phyloP scores from a whole-genome alignment of 441 rosid genomes.

The Populus hybrid region DNA sequence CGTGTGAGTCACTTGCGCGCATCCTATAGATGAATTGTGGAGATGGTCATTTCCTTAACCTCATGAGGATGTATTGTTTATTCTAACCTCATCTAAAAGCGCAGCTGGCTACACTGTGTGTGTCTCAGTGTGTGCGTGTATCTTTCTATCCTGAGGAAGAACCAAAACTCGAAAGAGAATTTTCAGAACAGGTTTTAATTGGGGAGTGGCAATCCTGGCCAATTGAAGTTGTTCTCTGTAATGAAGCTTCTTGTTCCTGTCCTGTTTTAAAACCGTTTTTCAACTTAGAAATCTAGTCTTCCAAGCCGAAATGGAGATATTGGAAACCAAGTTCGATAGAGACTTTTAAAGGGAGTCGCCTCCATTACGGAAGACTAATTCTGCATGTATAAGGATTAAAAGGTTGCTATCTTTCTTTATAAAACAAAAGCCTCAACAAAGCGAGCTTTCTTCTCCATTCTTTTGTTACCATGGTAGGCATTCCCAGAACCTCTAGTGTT shows the following conservation, averaged over 20 bases:
- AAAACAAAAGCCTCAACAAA: not conserved
- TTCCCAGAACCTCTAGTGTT: not conserved
- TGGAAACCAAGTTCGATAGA: too few relatives aligned
- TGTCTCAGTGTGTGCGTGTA: too few relatives aligned
- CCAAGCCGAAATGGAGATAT: too few relatives aligned
- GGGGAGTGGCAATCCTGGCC: not conserved
- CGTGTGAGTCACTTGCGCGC: not conserved
- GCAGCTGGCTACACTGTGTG: not conserved
- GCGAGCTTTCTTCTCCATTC: not conserved
- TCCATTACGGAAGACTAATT: not conserved
- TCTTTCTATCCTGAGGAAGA: too few relatives aligned
- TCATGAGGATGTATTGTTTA: not conserved
- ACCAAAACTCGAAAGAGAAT: not conserved
- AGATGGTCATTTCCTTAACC: not conserved
- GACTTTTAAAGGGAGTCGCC: not conserved
- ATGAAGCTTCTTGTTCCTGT: too few relatives aligned
- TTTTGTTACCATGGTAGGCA: not conserved
- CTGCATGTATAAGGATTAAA: not conserved
- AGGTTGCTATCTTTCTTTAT: not conserved
- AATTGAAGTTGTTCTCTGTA: not conserved
- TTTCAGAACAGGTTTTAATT: not conserved
- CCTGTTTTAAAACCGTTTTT: too few relatives aligned
- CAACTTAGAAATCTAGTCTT: too few relatives aligned
- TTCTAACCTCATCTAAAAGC: not conserved
- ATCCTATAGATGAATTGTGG: not conserved